A percentile compares a stretch with the other conserved stretches of the same genome.
Conservation (phyloP, 2,329 filamentous ascomycete species). For the Arthrinium phaeospermum region DNA sequence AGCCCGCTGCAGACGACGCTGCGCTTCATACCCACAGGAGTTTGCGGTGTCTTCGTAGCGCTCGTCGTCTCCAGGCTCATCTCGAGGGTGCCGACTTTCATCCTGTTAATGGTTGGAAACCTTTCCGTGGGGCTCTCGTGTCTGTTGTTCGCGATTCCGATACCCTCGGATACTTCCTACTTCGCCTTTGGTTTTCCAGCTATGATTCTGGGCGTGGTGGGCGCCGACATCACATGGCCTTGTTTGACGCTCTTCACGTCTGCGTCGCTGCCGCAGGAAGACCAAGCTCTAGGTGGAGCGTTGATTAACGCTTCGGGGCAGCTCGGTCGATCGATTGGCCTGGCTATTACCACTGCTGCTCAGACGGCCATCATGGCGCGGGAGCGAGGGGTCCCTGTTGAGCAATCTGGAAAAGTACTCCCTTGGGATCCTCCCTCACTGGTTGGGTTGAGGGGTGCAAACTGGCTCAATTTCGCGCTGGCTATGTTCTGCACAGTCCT, state of each 20-base stretch:
- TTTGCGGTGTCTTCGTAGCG: slow-evolving; percentile 63
- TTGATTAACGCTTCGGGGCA: slow-evolving; percentile 71
- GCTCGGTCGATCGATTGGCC: slow-evolving; percentile 67
- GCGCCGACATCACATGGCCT: slow-evolving; percentile 71
- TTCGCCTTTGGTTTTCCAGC: slow-evolving; percentile 71
- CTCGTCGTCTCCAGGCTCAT: slow-evolving; percentile 62
- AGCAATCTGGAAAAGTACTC: slow-evolving; percentile 48
- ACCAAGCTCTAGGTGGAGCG: slow-evolving; percentile 72
- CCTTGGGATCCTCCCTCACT: slow-evolving; percentile 54
- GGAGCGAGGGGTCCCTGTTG: slow-evolving; percentile 49
- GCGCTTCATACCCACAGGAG: slow-evolving; percentile 70
- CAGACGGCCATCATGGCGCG: slow-evolving; percentile 66
- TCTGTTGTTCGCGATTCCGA: slow-evolving; percentile 68
- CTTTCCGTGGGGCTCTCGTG: slow-evolving; percentile 59
- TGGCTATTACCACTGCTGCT: slow-evolving; percentile 69
- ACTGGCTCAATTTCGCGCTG: slow-evolving; percentile 59
- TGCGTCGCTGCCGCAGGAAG: slow-evolving; percentile 63
- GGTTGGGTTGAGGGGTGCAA: slow-evolving; percentile 53
- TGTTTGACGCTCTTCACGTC: slow-evolving; percentile 70
- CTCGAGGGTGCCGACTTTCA: slow-evolving; percentile 60
- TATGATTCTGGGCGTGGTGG: slow-evolving; percentile 69
- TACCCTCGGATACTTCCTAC: slow-evolving; percentile 65
- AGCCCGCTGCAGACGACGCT: slow-evolving; percentile 69
- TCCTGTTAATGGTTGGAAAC: slow-evolving; percentile 64
- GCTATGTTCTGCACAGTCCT: slow-evolving; percentile 49